These are phyloP conservation scores for Tetrahymena thermophila DNA, from an alignment of 73 alveolate species.

Conservation along the genomic window DNA sequence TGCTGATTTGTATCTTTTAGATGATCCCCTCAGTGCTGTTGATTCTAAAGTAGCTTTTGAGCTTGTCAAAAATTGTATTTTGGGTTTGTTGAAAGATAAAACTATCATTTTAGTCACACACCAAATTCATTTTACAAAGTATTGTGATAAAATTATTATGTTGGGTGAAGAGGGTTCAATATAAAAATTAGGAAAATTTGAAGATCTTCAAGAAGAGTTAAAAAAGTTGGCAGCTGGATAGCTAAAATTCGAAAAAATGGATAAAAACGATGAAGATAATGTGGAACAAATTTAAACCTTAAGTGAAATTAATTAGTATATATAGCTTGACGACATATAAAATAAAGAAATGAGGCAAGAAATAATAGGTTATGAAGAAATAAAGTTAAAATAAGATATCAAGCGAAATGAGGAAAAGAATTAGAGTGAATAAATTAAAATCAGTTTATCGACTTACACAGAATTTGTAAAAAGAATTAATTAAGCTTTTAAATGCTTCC, in stretches of 20 bases:
- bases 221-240: background rate
- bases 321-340: no score
- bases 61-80: conserved; percentile 65
- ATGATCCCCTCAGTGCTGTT: conserved; percentile 90
- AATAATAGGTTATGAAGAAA: no score
- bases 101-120: conserved; percentile 88
- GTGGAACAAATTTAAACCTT: no score
- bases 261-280: background rate
- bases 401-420: no score
- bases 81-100: conserved; percentile 62
- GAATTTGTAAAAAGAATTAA: no score
- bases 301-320: background rate
- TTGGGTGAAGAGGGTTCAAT: conserved; percentile 49
- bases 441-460: background rate
- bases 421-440: no score
- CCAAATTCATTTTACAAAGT: conserved; percentile 65
- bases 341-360: no score
- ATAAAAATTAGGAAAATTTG: background rate
- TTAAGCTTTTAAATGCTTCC: background rate
- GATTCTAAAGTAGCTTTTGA: conserved; percentile 83
- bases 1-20: conserved; percentile 72
- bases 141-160: conserved; percentile 68
- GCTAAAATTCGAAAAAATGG: background rate
- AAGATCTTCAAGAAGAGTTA: background rate
- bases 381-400: no score